Evolutionary conservation across 169 alveolate species (phyloP).

Genomic region (Neospora caninum): DNA sequence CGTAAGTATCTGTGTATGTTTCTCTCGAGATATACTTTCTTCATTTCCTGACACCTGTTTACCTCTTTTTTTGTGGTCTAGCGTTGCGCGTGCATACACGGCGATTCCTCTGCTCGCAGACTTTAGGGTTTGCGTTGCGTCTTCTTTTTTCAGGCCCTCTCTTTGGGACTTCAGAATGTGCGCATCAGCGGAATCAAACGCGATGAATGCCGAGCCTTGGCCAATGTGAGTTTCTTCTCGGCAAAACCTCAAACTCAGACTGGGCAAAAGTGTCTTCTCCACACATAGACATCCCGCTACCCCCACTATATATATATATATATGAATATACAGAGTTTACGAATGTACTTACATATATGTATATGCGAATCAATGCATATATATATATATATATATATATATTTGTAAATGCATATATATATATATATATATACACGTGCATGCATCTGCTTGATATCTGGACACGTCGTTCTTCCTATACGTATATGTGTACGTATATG

Average conservation of each 20-base stretch:
- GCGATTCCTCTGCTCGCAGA: too few relatives aligned
- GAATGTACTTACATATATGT: neutral
- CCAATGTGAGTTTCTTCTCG: neutral
- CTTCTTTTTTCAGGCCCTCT: constrained; percentile 15
- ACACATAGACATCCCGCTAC: too few relatives aligned
- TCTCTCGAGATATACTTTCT: neutral
- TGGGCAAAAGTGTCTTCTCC: too few relatives aligned
- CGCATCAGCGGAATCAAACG: constrained; percentile 34
- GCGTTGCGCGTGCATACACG: too few relatives aligned
- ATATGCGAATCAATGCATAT: neutral
- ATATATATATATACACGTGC: neutral
- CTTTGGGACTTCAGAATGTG: constrained; percentile 30
- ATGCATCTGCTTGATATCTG: neutral
- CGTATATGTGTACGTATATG: neutral
- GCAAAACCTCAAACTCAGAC: neutral
- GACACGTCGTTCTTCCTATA: neutral
- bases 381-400: neutral
- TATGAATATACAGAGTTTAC: neutral
- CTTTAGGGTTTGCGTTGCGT: too few relatives aligned
- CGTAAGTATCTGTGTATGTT: neutral
- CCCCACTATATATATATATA: neutral
- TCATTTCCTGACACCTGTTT: neutral
- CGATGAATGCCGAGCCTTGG: constrained; percentile 59
- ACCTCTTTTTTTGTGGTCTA: neutral
- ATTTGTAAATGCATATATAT: neutral